Percentiles rank a stretch among this genome's conserved stretches.
phyloP scores from a whole-genome alignment of 306 rosid species.

The Ochetophila trinervis region DNA sequence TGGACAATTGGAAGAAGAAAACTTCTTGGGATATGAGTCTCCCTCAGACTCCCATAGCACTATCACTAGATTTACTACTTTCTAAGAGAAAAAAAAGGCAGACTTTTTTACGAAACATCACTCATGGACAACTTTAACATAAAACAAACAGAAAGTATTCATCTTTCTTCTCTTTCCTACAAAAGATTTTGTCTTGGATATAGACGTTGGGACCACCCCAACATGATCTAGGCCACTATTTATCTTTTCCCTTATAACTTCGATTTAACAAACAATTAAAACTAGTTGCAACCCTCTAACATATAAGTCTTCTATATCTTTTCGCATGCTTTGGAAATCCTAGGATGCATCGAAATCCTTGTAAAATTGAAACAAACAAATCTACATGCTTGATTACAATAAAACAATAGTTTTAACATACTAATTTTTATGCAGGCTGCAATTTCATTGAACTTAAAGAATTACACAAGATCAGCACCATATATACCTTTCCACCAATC shows the following conservation, averaged over 20 bases:
- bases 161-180: too few species aligned
- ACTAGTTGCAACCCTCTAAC: too few species aligned
- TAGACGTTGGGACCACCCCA: too few species aligned
- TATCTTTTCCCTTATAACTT: neutral
- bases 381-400: conserved; percentile 26
- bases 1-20: neutral
- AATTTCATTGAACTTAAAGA: neutral
- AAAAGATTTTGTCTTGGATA: too few species aligned
- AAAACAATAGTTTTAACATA: conserved; percentile 2
- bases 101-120: neutral
- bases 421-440: conserved; percentile 15
- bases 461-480: neutral
- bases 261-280: neutral
- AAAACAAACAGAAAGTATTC: too few species aligned
- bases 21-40: neutral
- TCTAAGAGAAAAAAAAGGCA: neutral
- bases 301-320: too few species aligned
- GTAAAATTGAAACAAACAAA: conserved; percentile 7
- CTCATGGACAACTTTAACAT: neutral
- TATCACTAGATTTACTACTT: too few species aligned
- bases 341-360: neutral
- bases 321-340: too few species aligned
- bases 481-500: neutral
- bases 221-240: neutral
- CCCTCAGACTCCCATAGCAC: neutral